Conservation (phyloP, 2,329 filamentous ascomycete genomes). For the Thermoascus crustaceus region DNA sequence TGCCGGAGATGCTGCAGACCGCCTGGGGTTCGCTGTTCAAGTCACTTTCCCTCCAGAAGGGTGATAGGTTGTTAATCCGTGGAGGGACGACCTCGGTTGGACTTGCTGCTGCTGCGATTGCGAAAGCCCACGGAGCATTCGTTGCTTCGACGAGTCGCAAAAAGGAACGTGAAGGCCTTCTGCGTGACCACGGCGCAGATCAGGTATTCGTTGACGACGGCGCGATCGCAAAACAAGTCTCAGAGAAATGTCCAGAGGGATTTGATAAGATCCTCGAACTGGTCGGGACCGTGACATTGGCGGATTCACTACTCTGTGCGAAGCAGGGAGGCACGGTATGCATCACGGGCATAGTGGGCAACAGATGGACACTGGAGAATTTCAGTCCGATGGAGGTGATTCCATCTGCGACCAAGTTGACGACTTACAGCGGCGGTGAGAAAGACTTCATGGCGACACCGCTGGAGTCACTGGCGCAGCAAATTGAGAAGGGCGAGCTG, state of each 20-base stretch:
- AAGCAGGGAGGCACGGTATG: constrained; percentile 36
- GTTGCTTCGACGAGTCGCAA: constrained; percentile 37
- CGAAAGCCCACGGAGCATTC: constrained; percentile 32
- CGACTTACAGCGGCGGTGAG: constrained; percentile 32
- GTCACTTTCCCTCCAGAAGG: constrained; percentile 29
- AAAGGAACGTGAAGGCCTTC: constrained; percentile 25
- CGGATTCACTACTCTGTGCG: constrained; percentile 37
- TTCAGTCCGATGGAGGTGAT: constrained; percentile 39
- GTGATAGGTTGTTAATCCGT: constrained; percentile 40
- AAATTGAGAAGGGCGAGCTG: constrained; percentile 32
- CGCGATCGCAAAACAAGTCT: constrained; percentile 29
- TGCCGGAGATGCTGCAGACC: constrained; percentile 47
- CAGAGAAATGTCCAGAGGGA: constrained; percentile 17
- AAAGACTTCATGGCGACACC: constrained; percentile 37
- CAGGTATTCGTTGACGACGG: constrained; percentile 40
- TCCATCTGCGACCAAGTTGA: constrained; percentile 33
- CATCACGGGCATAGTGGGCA: constrained; percentile 40
- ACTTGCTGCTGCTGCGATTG: constrained; percentile 40
- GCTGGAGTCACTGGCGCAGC: constrained; percentile 30
- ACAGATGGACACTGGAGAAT: constrained; percentile 32
- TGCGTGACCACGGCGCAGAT: constrained; percentile 35
- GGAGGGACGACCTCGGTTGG: constrained; percentile 44
- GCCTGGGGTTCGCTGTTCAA: constrained; percentile 39
- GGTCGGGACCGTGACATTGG: constrained; percentile 35
- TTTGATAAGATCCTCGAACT: constrained; percentile 43